A percentile compares a stretch with the other conserved stretches of the same genome.
Conservation (phyloP, 1,139 yeast genomes). For the Sugiyamaella pinicola region DNA sequence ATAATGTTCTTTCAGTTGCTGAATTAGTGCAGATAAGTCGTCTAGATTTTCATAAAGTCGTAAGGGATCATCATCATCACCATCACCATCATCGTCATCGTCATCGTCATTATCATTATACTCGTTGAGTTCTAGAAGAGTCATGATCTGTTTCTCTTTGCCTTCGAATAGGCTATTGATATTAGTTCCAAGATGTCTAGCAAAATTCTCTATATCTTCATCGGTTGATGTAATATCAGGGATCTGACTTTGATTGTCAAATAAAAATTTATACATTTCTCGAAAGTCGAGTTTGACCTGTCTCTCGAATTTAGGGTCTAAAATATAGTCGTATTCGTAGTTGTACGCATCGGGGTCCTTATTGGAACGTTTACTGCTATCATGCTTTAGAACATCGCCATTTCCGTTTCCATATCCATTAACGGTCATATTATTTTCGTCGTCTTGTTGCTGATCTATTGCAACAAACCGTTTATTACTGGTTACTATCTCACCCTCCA, state of each 20-base stretch:
- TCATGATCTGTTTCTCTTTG: conserved; percentile 14
- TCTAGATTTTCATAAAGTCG: conserved; percentile 9
- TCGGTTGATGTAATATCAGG: conserved; percentile 8
- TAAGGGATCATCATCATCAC: conserved; percentile 3
- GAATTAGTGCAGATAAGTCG: conserved; percentile 22
- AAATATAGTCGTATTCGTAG: conserved; percentile 16
- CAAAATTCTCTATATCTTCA: conserved; percentile 18
- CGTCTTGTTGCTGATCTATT: background rate
- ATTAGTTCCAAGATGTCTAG: conserved; percentile 19
- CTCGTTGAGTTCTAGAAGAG: conserved; percentile 25
- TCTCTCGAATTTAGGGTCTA: conserved; percentile 3
- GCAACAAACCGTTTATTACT: conserved; percentile 9
- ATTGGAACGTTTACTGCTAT: background rate
- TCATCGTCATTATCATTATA: background rate
- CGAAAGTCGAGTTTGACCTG: conserved; percentile 23
- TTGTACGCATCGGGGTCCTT: background rate
- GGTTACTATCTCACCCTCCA: conserved; percentile 28
- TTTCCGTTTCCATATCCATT: background rate
- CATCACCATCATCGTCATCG: conserved; percentile 1
- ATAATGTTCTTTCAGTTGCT: conserved; percentile 49
- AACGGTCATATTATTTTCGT: background rate
- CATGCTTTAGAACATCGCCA: background rate
- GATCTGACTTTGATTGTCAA: conserved; percentile 19
- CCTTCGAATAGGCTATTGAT: conserved; percentile 25
- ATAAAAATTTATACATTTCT: conserved; percentile 22